These are phyloP conservation scores for Cavenderia fasciculata DNA, from an alignment of 78 protist species.

Conservation along the genomic window DNA sequence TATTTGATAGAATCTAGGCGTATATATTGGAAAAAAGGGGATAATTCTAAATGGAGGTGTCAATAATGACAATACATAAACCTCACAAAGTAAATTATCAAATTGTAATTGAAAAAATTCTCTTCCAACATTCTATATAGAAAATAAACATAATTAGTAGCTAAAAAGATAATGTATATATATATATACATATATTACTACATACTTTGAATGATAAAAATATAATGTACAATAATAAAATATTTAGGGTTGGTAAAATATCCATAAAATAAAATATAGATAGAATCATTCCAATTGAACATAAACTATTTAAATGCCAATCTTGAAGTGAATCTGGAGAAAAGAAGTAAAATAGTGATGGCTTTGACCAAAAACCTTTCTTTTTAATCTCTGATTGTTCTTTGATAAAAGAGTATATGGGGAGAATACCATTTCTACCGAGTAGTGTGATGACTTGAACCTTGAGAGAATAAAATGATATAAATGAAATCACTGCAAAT, in stretches of 20 bases:
- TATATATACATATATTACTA: too few species aligned
- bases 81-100: constrained; percentile 37
- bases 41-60: constrained; percentile 15
- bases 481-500: neutral
- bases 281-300: constrained; percentile 3
- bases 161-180: too few species aligned
- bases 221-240: neutral
- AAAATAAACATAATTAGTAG: neutral
- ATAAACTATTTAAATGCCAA: neutral
- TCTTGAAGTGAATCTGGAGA: neutral
- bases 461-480: constrained; percentile 1
- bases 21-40: neutral
- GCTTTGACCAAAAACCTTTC: neutral
- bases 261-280: constrained; percentile 1
- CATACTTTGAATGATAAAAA: constrained; percentile 43
- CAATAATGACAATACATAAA: neutral
- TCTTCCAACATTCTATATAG: constrained; percentile 14
- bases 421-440: constrained; percentile 26
- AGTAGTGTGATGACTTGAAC: neutral
- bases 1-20: neutral
- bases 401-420: neutral
- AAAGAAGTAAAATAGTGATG: neutral
- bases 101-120: constrained; percentile 59
- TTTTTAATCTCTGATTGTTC: neutral
- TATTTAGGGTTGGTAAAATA: neutral